Evolutionary conservation across 805 yeast species (phyloP), one percentile per base, ranked within the genome.

Genomic region (Candida endomychidarum): DNA sequence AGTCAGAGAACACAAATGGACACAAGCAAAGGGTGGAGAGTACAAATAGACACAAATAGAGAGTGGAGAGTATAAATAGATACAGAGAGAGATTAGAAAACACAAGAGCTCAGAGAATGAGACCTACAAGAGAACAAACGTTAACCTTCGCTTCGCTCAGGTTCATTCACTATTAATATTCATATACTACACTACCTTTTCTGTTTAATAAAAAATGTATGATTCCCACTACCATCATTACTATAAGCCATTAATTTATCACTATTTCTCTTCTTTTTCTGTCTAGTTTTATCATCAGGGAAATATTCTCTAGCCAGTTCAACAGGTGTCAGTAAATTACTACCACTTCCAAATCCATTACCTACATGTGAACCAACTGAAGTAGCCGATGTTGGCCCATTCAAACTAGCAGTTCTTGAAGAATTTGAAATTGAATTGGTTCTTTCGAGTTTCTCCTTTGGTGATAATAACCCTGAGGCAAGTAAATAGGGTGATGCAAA

Each of bases 401-500:
- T 27, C 5, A 48, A 41, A 4, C 52, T 41, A 2, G 46, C 38
- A 33, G 39, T 34, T 21, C 44, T 17, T 12, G 41, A 30, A 20
- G 11, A 5, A 10, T 17, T 26, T 3, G 32, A 20, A 15, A 35
- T 8, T 3, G 49, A 24, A 12, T 42, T 44, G 8, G 49, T 40
- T 24, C 39, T 45, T 23, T 45, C 46, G 26, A 54, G 51, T 15
- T 40, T 44, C 4, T 54, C 58, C 54, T 46, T 69, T 1, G 85
- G 83, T 0, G 86, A 74, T 36, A 74, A 54, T 21, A 77, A 52
- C 1, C 86, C 86, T 0, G 85, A 76, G 0, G 86, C 84, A 43
- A 81, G 58, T 33, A 81, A 64, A 49, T 80, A 83, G 2, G 89
- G 88, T 5, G 88, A 81, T 0, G 82, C 74, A 55, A 83, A 76